phyloP scores from a whole-genome alignment of 805 yeast species.

The Teunomyces barrocoloradensis region DNA sequence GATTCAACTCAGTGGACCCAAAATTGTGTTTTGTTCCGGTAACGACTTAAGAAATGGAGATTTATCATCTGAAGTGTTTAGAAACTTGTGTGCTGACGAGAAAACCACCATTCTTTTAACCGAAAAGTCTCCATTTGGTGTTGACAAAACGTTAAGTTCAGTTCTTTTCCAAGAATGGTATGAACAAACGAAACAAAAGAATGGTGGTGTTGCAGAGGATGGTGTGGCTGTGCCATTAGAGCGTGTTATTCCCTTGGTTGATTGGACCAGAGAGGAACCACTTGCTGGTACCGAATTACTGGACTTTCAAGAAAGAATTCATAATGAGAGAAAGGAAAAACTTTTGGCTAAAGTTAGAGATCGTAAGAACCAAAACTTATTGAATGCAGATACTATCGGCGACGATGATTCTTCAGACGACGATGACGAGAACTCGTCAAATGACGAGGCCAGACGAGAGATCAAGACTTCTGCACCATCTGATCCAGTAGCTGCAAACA shows the following conservation, averaged over 20 bases:
- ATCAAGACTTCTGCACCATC: background rate
- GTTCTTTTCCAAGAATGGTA: constrained; percentile 57
- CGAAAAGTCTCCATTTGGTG: constrained; percentile 50
- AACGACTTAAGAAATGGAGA: constrained; percentile 64
- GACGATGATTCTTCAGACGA: constrained; percentile 35
- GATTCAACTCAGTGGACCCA: constrained; percentile 58
- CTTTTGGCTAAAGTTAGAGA: constrained; percentile 42
- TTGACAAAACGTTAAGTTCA: constrained; percentile 44
- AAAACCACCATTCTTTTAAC: constrained; percentile 73
- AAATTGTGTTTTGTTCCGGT: constrained; percentile 77
- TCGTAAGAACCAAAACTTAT: constrained; percentile 36
- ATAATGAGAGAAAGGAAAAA: constrained; percentile 43
- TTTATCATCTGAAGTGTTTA: constrained; percentile 50
- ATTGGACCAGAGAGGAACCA: constrained; percentile 48
- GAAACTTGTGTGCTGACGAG: constrained; percentile 58
- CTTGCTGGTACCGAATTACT: constrained; percentile 51
- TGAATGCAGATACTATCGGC: constrained; percentile 34
- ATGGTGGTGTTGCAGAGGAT: constrained; percentile 48
- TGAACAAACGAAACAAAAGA: constrained; percentile 30
- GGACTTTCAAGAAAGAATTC: constrained; percentile 45
- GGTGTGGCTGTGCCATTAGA: constrained; percentile 59
- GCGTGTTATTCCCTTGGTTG: constrained; percentile 37
- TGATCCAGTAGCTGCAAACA: background rate
- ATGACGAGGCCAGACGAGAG: constrained; percentile 8
- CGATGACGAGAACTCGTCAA: constrained; percentile 16